Evolutionary conservation across 2,329 filamentous ascomycete genomes (phyloP).

Genomic region (Botrytis paeoniae): DNA sequence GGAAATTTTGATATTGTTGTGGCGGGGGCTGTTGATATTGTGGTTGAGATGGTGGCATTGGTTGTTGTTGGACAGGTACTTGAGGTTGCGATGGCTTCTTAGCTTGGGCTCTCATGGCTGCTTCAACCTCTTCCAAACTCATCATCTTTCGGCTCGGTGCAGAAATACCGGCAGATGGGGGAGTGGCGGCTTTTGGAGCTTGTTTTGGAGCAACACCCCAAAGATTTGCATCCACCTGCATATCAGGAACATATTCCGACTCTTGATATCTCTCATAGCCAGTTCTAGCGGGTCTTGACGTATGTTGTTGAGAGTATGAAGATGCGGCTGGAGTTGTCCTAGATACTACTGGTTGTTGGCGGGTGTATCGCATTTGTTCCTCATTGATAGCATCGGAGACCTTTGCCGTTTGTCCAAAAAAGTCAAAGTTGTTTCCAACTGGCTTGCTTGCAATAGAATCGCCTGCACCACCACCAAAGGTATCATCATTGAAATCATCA

Average conservation of each 20-base stretch:
- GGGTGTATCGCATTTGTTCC: conserved; percentile 80
- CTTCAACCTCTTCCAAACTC: conserved; percentile 96
- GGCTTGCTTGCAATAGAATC: conserved; percentile 45
- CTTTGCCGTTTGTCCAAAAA: conserved; percentile 88
- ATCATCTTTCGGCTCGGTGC: conserved; percentile 69
- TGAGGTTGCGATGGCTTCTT: conserved; percentile 46
- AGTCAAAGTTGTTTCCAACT: conserved; percentile 93
- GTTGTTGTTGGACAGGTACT: conserved; percentile 29
- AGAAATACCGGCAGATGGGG: conserved; percentile 35
- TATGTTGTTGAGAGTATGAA: conserved; percentile 41
- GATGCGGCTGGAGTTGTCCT: conserved; percentile 44
- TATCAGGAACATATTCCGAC: conserved; percentile 78
- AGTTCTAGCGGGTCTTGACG: conserved; percentile 63
- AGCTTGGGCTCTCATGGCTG: conserved; percentile 75
- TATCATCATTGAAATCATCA: conserved; percentile 96
- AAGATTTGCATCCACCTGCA: conserved; percentile 88
- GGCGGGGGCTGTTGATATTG: conserved; percentile 28
- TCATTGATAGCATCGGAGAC: conserved; percentile 84
- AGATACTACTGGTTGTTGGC: conserved; percentile 62
- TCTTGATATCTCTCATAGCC: conserved; percentile 93
- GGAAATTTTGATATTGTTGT: conserved; percentile 30
- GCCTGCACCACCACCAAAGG: conserved; percentile 63
- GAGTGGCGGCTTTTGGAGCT: conserved; percentile 26
- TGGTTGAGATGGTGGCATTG: conserved; percentile 22
- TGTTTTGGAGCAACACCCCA: conserved; percentile 74